Conservation (phyloP, 768 basidiomycete species). For the Mycena sanguinolenta region DNA sequence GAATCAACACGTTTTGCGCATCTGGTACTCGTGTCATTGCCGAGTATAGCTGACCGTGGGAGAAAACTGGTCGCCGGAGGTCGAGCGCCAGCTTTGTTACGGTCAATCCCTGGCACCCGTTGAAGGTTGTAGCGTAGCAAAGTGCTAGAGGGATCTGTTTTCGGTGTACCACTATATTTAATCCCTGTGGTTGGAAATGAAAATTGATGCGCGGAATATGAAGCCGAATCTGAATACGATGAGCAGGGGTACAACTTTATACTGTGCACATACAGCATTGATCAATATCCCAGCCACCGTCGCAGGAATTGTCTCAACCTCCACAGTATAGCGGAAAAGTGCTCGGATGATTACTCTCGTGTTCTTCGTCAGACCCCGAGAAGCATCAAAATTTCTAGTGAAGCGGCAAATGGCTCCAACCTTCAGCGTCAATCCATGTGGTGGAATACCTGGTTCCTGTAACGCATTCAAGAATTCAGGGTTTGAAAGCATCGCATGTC, state of each 20-base stretch:
- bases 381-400: background rate
- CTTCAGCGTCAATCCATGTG: background rate
- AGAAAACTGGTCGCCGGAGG: background rate
- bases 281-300: no score
- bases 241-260: no score
- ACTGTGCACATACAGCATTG: no score
- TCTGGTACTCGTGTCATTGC: slow-evolving; percentile 1
- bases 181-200: no score
- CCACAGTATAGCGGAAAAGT: no score
- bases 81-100: background rate
- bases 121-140: background rate
- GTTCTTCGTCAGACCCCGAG: background rate
- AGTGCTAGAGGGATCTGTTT: no score
- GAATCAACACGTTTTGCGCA: background rate
- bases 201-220: no score
- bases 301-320: no score
- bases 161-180: no score
- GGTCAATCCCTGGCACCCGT: background rate
- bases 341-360: no score
- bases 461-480: background rate
- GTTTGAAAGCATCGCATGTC: background rate
- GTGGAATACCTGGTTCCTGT: background rate
- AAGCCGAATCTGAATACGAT: background rate
- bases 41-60: background rate
- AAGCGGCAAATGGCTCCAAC: background rate